Percentiles rank a stretch among this genome's conserved stretches.
phyloP scores from a whole-genome alignment of 1,284 basidiomycete species.

The Melanopsichium pennsylvanicum region DNA sequence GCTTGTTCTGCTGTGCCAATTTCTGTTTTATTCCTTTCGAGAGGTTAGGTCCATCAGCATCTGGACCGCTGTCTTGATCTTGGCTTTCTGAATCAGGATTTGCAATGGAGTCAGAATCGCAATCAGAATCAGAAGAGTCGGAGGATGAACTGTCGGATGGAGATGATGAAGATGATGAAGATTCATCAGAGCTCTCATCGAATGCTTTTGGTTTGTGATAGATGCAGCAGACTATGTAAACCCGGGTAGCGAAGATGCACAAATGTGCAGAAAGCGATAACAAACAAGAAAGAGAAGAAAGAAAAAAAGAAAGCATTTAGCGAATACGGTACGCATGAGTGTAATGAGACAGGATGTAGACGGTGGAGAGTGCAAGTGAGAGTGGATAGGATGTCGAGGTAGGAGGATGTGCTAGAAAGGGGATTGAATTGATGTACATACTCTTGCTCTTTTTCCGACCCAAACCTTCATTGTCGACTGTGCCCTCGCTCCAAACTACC shows the following conservation, averaged over 20 bases:
- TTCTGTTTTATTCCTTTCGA: conserved; percentile 5
- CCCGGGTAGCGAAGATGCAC: not conserved
- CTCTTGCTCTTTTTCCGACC: conserved; percentile 62
- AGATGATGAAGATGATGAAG: conserved; percentile 3
- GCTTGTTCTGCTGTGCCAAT: too few relatives aligned
- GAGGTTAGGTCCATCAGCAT: not conserved
- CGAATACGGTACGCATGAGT: too few relatives aligned
- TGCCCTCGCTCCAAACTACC: conserved; percentile 59
- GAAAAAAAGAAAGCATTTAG: not conserved
- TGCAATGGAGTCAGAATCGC: not conserved
- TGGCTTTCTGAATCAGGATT: too few relatives aligned
- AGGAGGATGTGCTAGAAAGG: too few relatives aligned
- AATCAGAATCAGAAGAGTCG: conserved; percentile 7
- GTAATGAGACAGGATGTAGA: too few relatives aligned
- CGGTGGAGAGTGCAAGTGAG: too few relatives aligned
- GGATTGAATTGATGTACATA: conserved; percentile 27
- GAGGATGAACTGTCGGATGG: not conserved
- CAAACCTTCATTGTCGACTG: conserved; percentile 60
- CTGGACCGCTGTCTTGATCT: too few relatives aligned
- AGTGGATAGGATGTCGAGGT: too few relatives aligned
- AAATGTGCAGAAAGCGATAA: not conserved
- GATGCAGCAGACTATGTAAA: conserved; percentile 59
- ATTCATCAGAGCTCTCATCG: conserved; percentile 55
- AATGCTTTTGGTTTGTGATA: conserved; percentile 62
- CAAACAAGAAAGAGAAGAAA: not conserved